These are phyloP conservation scores for Areca catechu DNA, from an alignment of 176 grass and related monocot genomes.

Conservation along the genomic window DNA sequence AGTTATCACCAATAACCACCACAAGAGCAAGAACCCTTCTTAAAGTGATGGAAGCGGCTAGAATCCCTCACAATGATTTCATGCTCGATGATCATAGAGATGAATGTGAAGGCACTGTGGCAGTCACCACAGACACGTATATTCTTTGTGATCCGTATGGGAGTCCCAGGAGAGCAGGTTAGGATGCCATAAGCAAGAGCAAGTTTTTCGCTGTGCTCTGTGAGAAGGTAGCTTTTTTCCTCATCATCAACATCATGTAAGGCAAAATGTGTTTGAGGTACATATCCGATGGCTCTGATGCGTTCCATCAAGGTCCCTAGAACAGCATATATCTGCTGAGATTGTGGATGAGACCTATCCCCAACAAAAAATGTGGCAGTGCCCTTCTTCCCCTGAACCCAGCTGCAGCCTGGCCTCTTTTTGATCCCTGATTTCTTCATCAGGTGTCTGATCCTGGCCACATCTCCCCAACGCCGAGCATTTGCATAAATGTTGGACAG, in stretches of 20 bases:
- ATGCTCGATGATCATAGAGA: conserved; percentile 70
- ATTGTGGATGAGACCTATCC: conserved; percentile 58
- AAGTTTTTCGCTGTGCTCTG: conserved; percentile 78
- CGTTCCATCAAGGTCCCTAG: conserved; percentile 48
- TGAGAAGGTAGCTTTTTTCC: conserved; percentile 67
- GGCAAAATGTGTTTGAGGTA: conserved; percentile 65
- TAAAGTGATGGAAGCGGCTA: conserved; percentile 87
- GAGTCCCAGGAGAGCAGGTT: conserved; percentile 44
- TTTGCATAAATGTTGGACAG: conserved; percentile 90
- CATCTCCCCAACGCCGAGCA: conserved; percentile 68
- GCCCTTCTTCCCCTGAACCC: conserved; percentile 70
- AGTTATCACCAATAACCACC: conserved; percentile 54
- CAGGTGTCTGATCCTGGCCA: conserved; percentile 48
- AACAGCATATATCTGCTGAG: conserved; percentile 65
- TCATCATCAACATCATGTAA: conserved; percentile 86
- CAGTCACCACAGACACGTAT: conserved; percentile 76
- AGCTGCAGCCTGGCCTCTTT: conserved; percentile 84
- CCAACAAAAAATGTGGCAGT: conserved; percentile 78
- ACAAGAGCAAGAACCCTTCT: conserved; percentile 67
- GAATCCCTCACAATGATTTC: conserved; percentile 81
- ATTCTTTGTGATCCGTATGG: conserved; percentile 85
- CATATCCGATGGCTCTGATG: conserved; percentile 69
- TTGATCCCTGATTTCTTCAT: conserved; percentile 69
- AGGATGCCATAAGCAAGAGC: conserved; percentile 77
- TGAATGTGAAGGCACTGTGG: conserved; percentile 67